Percentiles rank a stretch among this genome's conserved stretches.
Evolutionary conservation across 78 protist species (phyloP).

Genomic region (Polysphondylium violaceum): DNA sequence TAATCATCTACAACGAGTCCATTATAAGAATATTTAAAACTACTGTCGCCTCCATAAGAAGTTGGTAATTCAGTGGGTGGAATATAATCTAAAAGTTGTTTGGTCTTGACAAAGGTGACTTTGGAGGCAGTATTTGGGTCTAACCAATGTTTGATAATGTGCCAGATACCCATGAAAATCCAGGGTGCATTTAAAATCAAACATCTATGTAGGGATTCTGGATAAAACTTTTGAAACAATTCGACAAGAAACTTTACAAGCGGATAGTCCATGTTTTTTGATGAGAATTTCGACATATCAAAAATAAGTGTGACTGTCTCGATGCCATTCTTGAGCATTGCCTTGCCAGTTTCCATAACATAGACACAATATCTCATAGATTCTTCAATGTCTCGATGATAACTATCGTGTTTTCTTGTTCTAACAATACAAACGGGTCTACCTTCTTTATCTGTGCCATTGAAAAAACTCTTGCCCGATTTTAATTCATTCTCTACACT

Average conservation of each 20-base stretch:
- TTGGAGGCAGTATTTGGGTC: slow-evolving; percentile 71
- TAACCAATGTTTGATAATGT: slow-evolving; percentile 75
- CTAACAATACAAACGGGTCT: slow-evolving; percentile 67
- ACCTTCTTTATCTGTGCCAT: slow-evolving; percentile 60
- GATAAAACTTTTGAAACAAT: slow-evolving; percentile 62
- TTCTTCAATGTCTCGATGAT: slow-evolving; percentile 27
- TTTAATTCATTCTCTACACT: slow-evolving; percentile 52
- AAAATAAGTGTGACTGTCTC: slow-evolving; percentile 71
- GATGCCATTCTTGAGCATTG: slow-evolving; percentile 20
- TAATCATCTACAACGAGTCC: no score
- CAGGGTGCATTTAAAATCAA: slow-evolving; percentile 76
- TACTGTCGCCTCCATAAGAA: slow-evolving; percentile 46
- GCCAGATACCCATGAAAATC: slow-evolving; percentile 74
- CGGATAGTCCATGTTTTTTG: slow-evolving; percentile 72
- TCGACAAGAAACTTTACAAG: slow-evolving; percentile 57
- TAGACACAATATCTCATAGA: slow-evolving; percentile 60
- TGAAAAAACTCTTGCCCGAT: slow-evolving; percentile 57
- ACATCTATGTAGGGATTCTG: slow-evolving; percentile 53
- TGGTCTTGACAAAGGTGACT: slow-evolving; percentile 51
- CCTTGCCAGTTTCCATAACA: slow-evolving; percentile 65
- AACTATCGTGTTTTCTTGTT: slow-evolving; percentile 47
- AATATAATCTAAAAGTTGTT: slow-evolving; percentile 34
- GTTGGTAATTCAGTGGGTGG: slow-evolving; percentile 11
- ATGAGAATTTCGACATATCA: slow-evolving; percentile 58
- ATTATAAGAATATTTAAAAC: slow-evolving; percentile 46